Base-by-base conservation (phyloP, 345 rosid genomes). In the Reutealis trisperma region DNA sequence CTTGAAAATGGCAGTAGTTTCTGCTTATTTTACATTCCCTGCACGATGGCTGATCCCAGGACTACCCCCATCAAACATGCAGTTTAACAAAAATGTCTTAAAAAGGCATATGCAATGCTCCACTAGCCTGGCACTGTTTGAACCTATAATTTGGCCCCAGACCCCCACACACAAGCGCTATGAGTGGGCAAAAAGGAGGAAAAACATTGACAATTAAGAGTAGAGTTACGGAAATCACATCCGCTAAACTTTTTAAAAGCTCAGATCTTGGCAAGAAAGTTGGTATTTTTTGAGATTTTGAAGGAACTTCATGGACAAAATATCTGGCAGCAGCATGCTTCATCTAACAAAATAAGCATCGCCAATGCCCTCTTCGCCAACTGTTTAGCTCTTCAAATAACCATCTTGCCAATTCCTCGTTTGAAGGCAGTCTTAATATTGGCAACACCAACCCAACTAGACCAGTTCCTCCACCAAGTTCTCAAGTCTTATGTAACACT, bases 1-100 rank as follows among this genome's bases (percentile, higher is more conserved):
- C 64, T 9, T n/a, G 54, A n/a, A 4, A 21, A 27, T 15, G 42
- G 78, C 14, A 2, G 62, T 30, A 51, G 24, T 49, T 58, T 70
- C 61, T 32, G 52, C 54, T 22, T 9, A 47, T 44, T 59, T 30
- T 76, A 45, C 74, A 30, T 47, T 67, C 47, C 60, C 49, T 70
- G 0, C 15, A 6, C 21, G n/a, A 30, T 16, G 45, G 2, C 2
- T 7, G 6, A 13, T 22, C 32, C 47, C 63, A 7, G 0, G 8
- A 14, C 12, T 19, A n/a, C 18, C 34, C 12, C 42, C n/a, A 22
- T n/a, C 25, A 58, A 60, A 1, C n/a, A 37, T 41, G 19, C 14
- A 60, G 54, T 32, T 44, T 1, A n/a, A 14, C 6, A 1, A 44
- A 45, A 44, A 9, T 25, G 67, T 14, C 52, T 19, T 24, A 59